Evolutionary conservation across 2,329 filamentous ascomycete genomes (phyloP).

Genomic region (Sporothrix curviconia): DNA sequence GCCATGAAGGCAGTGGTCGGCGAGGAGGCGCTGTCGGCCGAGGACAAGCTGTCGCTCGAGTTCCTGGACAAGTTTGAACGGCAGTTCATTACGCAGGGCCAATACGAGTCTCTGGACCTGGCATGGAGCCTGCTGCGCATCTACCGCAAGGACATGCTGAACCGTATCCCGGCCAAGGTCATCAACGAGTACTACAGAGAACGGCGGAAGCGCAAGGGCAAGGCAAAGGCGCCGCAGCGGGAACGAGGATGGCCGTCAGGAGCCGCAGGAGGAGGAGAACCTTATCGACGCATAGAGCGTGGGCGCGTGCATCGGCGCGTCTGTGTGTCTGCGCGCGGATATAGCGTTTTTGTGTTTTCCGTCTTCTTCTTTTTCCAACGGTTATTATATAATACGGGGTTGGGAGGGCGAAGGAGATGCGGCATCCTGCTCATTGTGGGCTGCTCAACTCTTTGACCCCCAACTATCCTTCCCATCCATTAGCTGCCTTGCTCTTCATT

Average conservation of each 20-base stretch:
- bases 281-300: constrained; percentile 30
- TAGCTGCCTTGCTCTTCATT: neutral
- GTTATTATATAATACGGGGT: constrained; percentile 2
- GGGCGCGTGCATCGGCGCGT: neutral
- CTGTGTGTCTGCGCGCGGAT: neutral
- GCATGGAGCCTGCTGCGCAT: constrained; percentile 96
- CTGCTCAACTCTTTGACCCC: neutral
- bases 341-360: neutral
- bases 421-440: neutral
- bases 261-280: constrained; percentile 30
- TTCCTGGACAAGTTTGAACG: constrained; percentile 98
- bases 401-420: neutral
- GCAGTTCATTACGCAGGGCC: constrained; percentile 83
- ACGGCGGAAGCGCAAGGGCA: constrained; percentile 56
- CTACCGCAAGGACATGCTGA: constrained; percentile 96
- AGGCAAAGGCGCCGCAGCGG: constrained; percentile 48
- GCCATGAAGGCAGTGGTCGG: constrained; percentile 99
- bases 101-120: constrained; percentile 92
- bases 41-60: constrained; percentile 97
- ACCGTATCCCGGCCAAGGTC: constrained; percentile 81
- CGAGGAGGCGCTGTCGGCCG: constrained; percentile 89
- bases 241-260: too few species aligned
- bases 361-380: neutral
- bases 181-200: constrained; percentile 77
- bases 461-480: neutral